These are phyloP conservation scores for Monascus purpureus DNA, from an alignment of 495 filamentous ascomycete species.

Conservation along the genomic window DNA sequence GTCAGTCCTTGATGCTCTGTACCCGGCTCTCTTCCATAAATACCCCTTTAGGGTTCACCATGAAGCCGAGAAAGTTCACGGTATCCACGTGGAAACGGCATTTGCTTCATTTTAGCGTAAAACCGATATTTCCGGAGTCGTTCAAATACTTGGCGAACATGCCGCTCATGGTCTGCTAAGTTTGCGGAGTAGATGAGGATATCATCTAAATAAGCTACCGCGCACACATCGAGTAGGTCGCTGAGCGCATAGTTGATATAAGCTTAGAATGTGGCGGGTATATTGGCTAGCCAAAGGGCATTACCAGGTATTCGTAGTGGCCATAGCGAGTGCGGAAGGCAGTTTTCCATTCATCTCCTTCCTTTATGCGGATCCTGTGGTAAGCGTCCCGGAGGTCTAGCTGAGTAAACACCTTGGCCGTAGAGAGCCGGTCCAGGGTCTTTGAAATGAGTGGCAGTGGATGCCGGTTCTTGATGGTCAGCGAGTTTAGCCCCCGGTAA, in stretches of 20 bases:
- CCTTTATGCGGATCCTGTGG: not conserved
- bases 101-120: too few species aligned
- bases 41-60: too few species aligned
- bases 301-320: slow-evolving; percentile 5
- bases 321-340: not conserved
- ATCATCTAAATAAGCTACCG: not conserved
- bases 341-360: not conserved
- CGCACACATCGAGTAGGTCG: slow-evolving; percentile 1
- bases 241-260: slow-evolving; percentile 4
- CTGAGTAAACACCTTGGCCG: not conserved
- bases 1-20: too few species aligned
- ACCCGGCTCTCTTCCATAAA: too few species aligned
- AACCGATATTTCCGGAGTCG: too few species aligned
- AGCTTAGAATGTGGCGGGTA: slow-evolving; percentile 2
- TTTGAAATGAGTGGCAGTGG: not conserved
- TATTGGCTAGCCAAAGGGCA: slow-evolving; percentile 7
- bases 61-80: too few species aligned
- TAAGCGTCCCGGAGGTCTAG: not conserved
- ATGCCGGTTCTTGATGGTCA: slow-evolving; percentile 6
- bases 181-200: slow-evolving; percentile 1
- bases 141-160: not conserved
- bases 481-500: slow-evolving; percentile 8
- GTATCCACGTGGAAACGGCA: too few species aligned
- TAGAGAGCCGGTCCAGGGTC: not conserved
- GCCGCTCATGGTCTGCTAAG: not conserved